Base-by-base conservation (phyloP, 257 asterid species). In the Leptodermis oblonga region DNA sequence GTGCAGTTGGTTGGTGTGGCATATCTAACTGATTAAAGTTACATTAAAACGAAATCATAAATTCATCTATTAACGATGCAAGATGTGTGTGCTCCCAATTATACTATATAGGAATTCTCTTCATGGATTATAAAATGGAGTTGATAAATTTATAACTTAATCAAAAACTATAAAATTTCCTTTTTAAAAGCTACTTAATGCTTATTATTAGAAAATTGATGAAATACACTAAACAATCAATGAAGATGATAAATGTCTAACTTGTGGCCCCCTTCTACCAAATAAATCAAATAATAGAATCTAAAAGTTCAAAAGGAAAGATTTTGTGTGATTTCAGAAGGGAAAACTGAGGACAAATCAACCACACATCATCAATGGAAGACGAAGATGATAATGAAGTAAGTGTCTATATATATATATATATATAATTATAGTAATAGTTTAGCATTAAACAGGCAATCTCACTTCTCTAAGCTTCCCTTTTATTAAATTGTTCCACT, bases 381-480 rank as follows among this genome's bases (percentile, higher is more conserved):
- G 62, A 12, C 26, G 62, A 56, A 13, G 62, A 34, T 26, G 62
- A 13, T 55, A 34, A 55, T 55, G 62, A 23, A 23, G 30, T 53
- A 53, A 14, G 3, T 5, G 45, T 39, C 12, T 39, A 39, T 39
- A n/a, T n/a, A n/a, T 25, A 34, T 23, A 56, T 56, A 11, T 28
- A 26, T 7, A 7, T 8, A 54, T 15, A 30, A 22, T 23, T 22
- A 22, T 54, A 34, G 30, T 12, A 23, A 7, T 53, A 22, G 36
- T 55, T 55, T 55, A 55, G 62, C 62, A 55, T 55, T 55, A 55
- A 55, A 9, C 62, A 9, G 26, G 62, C 67, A 70, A 70, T 60
- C 68, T 73, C 49, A 64, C 53, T 69, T 63, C 69, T 42, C 36
- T 51, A 69, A 69, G 53, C 67, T 77, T 73, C 73, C 82, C 67